These are phyloP conservation scores for Auriscalpium vulgare DNA, from an alignment of 768 basidiomycete species.

Conservation along the genomic window DNA sequence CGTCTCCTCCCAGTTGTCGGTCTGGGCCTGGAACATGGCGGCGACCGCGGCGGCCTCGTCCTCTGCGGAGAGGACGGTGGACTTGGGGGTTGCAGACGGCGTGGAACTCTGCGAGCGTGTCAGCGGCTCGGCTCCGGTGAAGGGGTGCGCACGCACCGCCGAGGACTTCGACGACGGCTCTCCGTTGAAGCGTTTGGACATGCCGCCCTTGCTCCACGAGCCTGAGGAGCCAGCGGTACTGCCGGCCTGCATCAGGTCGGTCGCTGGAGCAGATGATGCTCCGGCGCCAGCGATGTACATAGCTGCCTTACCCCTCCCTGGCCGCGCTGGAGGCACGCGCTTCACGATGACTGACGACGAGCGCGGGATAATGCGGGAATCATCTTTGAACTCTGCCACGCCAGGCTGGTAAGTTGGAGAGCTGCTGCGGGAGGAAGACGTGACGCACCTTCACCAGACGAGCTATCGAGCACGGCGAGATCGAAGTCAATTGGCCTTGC, in stretches of 20 bases:
- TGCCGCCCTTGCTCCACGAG: conserved; percentile 56
- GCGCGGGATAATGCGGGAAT: conserved; percentile 84
- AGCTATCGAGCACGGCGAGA: conserved; percentile 75
- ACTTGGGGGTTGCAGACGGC: conserved; percentile 16
- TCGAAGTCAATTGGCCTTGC: conserved; percentile 98
- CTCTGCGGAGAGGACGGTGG: conserved; percentile 33
- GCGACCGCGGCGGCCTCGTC: conserved; percentile 95
- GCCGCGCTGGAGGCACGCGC: conserved; percentile 73
- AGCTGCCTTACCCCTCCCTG: conserved; percentile 76
- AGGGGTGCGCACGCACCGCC: background rate
- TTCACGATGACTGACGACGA: conserved; percentile 93
- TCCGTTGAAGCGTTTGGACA: conserved; percentile 87
- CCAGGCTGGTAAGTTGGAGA: background rate
- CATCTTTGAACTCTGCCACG: conserved; percentile 78
- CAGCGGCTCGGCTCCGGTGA: too few relatives aligned
- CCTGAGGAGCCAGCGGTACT: conserved; percentile 16
- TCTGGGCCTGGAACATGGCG: conserved; percentile 96
- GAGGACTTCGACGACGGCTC: conserved; percentile 25
- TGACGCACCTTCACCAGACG: conserved; percentile 76
- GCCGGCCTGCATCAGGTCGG: conserved; percentile 20
- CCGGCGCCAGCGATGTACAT: conserved; percentile 57
- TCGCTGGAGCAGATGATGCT: conserved; percentile 38
- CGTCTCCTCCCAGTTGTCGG: conserved; percentile 95
- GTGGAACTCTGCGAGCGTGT: background rate
- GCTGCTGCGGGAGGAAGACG: background rate